Percentiles rank a stretch among this genome's conserved stretches.
Conservation (phyloP, 495 filamentous ascomycete genomes). For the Penicillium waksmanii region DNA sequence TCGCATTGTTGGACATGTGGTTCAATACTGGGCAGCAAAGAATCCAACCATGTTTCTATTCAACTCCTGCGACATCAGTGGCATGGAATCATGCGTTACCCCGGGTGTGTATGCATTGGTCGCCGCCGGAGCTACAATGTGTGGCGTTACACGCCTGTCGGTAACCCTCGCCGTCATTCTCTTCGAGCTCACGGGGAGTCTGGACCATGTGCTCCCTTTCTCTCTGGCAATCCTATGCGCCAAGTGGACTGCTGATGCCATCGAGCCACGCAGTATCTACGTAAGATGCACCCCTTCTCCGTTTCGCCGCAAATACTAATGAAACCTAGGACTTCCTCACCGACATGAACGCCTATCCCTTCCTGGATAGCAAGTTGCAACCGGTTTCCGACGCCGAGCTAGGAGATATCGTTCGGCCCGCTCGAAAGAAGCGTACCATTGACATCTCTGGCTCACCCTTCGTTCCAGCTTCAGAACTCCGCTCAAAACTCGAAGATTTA, state of each 20-base stretch:
- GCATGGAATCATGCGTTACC: constrained; percentile 84
- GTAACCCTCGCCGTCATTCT: constrained; percentile 94
- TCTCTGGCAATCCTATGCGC: constrained; percentile 88
- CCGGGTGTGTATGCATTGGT: constrained; percentile 95
- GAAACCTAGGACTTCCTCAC: constrained; percentile 76
- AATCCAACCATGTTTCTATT: constrained; percentile 75
- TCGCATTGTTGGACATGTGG: constrained; percentile 80
- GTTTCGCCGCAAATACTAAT: constrained; percentile 24
- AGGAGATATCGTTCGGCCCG: constrained; percentile 79
- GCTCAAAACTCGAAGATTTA: constrained; percentile 76
- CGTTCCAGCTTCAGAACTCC: constrained; percentile 73
- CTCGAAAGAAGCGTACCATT: constrained; percentile 76
- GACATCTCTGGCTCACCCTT: constrained; percentile 82
- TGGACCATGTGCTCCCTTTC: constrained; percentile 95
- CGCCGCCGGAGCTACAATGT: constrained; percentile 96
- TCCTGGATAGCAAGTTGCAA: constrained; percentile 91
- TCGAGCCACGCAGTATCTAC: constrained; percentile 95
- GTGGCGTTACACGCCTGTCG: constrained; percentile 90
- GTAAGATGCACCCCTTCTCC: constrained; percentile 43
- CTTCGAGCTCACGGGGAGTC: constrained; percentile 91
- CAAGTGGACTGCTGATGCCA: constrained; percentile 96
- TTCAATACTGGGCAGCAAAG: constrained; percentile 79
- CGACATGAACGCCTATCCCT: constrained; percentile 96
- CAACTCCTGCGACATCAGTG: constrained; percentile 66
- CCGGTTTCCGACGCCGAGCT: constrained; percentile 84